phyloP scores from a whole-genome alignment of 2,329 filamentous ascomycete species.

The Dactylellina drechsleri region DNA sequence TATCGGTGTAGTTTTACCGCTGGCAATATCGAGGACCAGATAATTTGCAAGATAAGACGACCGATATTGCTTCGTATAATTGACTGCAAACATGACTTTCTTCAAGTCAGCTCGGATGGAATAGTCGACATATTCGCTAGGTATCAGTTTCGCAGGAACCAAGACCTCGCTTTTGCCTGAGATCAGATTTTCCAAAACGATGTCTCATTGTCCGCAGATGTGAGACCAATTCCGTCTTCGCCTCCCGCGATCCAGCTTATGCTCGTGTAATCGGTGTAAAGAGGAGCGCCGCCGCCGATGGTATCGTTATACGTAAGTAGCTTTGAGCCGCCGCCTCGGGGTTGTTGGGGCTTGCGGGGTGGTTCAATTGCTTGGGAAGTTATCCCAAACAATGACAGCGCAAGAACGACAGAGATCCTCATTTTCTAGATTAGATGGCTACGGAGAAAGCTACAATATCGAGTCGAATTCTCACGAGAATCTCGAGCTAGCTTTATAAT shows the following conservation, averaged over 20 bases:
- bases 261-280: constrained; percentile 63
- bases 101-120: constrained; percentile 71
- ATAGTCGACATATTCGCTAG: constrained; percentile 68
- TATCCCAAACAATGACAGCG: constrained; percentile 33
- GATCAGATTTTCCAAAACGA: constrained; percentile 72
- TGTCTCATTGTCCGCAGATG: constrained; percentile 63
- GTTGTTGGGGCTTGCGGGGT: constrained; percentile 68
- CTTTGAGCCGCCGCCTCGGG: constrained; percentile 68
- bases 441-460: constrained; percentile 91
- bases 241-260: constrained; percentile 70
- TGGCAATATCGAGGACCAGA: constrained; percentile 71
- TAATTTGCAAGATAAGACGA: constrained; percentile 76
- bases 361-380: constrained; percentile 63
- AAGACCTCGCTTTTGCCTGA: constrained; percentile 70
- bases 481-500: constrained; percentile 80
- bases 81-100: constrained; percentile 71
- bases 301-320: constrained; percentile 72
- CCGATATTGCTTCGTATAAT: constrained; percentile 75
- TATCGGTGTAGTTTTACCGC: constrained; percentile 68
- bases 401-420: constrained; percentile 49
- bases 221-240: constrained; percentile 67
- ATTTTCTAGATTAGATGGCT: constrained; percentile 73
- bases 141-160: constrained; percentile 67
- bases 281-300: constrained; percentile 64
- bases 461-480: constrained; percentile 62